Conservation (phyloP, 768 basidiomycete genomes). For the Ramaria sp. region DNA sequence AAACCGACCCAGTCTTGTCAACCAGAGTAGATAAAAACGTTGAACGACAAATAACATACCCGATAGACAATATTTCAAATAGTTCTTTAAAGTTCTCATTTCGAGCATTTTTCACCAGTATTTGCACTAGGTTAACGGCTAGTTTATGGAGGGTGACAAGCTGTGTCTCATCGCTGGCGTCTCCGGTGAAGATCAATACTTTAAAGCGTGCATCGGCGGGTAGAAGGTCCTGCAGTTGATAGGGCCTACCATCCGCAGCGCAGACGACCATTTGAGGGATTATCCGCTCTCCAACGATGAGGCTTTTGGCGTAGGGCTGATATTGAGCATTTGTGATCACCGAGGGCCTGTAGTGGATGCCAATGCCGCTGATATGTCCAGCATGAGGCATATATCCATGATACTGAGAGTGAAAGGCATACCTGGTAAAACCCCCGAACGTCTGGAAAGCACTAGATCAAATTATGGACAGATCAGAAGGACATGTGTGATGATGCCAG, state of each 20-base stretch:
- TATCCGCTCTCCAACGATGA: slow-evolving; percentile 43
- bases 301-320: slow-evolving; percentile 28
- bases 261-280: slow-evolving; percentile 38
- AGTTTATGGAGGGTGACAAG: slow-evolving; percentile 20
- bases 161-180: slow-evolving; percentile 24
- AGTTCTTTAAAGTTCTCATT: slow-evolving; percentile 17
- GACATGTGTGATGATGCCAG: background rate
- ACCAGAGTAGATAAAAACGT: slow-evolving; percentile 23
- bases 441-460: slow-evolving; percentile 35
- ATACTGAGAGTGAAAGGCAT: background rate
- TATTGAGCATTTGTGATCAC: slow-evolving; percentile 28
- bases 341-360: slow-evolving; percentile 41
- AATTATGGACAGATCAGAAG: background rate
- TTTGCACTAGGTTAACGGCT: slow-evolving; percentile 23
- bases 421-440: slow-evolving; percentile 39
- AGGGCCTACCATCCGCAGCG: slow-evolving; percentile 38
- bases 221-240: slow-evolving; percentile 44
- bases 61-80: slow-evolving; percentile 25
- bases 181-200: slow-evolving; percentile 42
- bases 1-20: background rate
- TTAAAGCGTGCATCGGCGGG: slow-evolving; percentile 46
- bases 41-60: slow-evolving; percentile 28
- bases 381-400: background rate
- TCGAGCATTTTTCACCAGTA: slow-evolving; percentile 22
- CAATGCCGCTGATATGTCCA: slow-evolving; percentile 30